Evolutionary conservation across 495 filamentous ascomycete species (phyloP).

Genomic region (Corynascus novoguineensis): DNA sequence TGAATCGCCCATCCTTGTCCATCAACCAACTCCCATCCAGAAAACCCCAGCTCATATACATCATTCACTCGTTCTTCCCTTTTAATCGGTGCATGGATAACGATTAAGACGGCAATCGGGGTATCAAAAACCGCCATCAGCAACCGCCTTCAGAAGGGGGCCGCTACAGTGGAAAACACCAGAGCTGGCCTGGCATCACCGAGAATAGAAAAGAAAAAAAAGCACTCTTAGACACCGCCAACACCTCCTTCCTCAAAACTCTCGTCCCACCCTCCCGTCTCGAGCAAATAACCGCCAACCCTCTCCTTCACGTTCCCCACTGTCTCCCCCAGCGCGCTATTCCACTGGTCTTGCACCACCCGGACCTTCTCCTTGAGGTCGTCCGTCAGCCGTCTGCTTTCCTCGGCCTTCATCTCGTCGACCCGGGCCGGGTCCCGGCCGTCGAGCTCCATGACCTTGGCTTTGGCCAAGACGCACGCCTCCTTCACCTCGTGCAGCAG

Average conservation of each 20-base stretch:
- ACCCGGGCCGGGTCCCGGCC: slow-evolving; percentile 52
- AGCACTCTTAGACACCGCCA: slow-evolving; percentile 31
- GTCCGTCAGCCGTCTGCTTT: slow-evolving; percentile 66
- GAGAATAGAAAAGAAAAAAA: not conserved
- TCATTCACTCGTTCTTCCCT: slow-evolving; percentile 4
- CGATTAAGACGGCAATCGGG: not conserved
- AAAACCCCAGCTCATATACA: not conserved
- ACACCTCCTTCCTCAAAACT: slow-evolving; percentile 47
- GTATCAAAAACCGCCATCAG: not conserved
- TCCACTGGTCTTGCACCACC: slow-evolving; percentile 84
- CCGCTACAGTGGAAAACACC: not conserved
- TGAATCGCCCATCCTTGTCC: not conserved
- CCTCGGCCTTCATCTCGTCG: slow-evolving; percentile 54
- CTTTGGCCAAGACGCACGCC: slow-evolving; percentile 60
- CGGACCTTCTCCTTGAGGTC: slow-evolving; percentile 88
- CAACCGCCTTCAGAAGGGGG: not conserved
- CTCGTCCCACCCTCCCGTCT: slow-evolving; percentile 72
- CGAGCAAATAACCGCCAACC: slow-evolving; percentile 59
- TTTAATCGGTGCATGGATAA: not conserved
- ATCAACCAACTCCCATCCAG: not conserved
- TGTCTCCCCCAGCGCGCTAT: slow-evolving; percentile 46
- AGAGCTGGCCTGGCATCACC: not conserved
- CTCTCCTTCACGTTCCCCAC: slow-evolving; percentile 48
- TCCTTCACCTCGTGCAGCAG: slow-evolving; percentile 88
- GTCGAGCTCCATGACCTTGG: slow-evolving; percentile 51